Evolutionary conservation across 2,329 filamentous ascomycete species (phyloP).

Genomic region (Pseudodiploospora longispora): DNA sequence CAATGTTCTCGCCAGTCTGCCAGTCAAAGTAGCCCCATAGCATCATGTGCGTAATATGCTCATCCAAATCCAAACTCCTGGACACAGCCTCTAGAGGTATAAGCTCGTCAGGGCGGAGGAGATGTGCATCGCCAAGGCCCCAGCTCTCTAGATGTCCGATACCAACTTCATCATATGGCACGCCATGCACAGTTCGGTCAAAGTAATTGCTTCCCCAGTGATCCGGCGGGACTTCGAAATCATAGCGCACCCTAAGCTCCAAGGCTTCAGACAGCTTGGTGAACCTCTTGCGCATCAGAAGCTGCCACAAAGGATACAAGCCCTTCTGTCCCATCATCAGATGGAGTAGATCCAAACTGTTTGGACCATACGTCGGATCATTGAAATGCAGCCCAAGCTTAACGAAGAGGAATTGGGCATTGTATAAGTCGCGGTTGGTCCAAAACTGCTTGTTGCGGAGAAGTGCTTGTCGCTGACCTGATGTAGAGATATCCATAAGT

Average conservation of each 20-base stretch:
- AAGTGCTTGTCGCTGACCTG: slow-evolving; percentile 42
- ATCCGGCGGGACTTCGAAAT: slow-evolving; percentile 34
- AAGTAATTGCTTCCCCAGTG: slow-evolving; percentile 13
- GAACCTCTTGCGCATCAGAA: slow-evolving; percentile 51
- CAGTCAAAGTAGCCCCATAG: slow-evolving; percentile 55
- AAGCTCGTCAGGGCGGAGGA: slow-evolving; percentile 51
- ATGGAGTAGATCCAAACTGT: slow-evolving; percentile 41
- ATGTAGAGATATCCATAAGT: slow-evolving; percentile 58
- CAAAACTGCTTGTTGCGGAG: slow-evolving; percentile 47
- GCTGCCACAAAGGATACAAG: slow-evolving; percentile 48
- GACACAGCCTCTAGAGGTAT: slow-evolving; percentile 47
- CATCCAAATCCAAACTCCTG: slow-evolving; percentile 44
- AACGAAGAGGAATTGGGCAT: slow-evolving; percentile 56
- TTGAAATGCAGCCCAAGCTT: slow-evolving; percentile 66
- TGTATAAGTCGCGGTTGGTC: slow-evolving; percentile 51
- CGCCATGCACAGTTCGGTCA: slow-evolving; percentile 35
- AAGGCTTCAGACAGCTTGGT: slow-evolving; percentile 42
- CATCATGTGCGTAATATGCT: slow-evolving; percentile 48
- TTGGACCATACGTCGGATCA: slow-evolving; percentile 50
- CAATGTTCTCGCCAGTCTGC: slow-evolving; percentile 40
- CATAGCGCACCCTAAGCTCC: slow-evolving; percentile 51
- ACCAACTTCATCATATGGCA: slow-evolving; percentile 46
- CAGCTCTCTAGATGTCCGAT: slow-evolving; percentile 46
- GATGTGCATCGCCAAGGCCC: slow-evolving; percentile 37
- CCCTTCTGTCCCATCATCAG: slow-evolving; percentile 52